Percentiles rank a stretch among this genome's conserved stretches.
These are phyloP conservation scores for Fusarium humuli DNA, from an alignment of 2,329 filamentous ascomycete genomes.

Conservation along the genomic window DNA sequence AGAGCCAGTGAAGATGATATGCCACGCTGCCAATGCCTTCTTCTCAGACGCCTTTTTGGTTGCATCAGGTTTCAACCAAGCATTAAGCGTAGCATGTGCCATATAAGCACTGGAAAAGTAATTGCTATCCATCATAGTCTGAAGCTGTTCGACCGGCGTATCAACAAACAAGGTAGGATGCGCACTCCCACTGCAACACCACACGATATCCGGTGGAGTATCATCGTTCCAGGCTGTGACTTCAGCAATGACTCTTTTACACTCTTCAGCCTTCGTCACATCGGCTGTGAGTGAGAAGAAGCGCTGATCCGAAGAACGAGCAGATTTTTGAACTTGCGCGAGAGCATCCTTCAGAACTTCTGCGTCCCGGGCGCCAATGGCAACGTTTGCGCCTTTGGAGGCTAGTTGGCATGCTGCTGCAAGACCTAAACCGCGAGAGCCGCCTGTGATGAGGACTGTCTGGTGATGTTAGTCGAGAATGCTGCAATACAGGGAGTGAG, in stretches of 20 bases:
- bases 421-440: slow-evolving; percentile 28
- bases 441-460: slow-evolving; percentile 33
- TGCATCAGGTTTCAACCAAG: slow-evolving; percentile 13
- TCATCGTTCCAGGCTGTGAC: slow-evolving; percentile 24
- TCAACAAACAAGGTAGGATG: slow-evolving; percentile 35
- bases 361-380: slow-evolving; percentile 19
- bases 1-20: slow-evolving; percentile 34
- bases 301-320: slow-evolving; percentile 14
- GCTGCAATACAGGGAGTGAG: fast-evolving
- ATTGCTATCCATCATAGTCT: slow-evolving; percentile 40
- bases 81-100: slow-evolving; percentile 32
- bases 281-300: slow-evolving; percentile 22
- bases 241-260: slow-evolving; percentile 18
- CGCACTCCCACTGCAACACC: slow-evolving; percentile 36
- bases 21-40: neutral
- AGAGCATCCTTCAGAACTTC: slow-evolving; percentile 16
- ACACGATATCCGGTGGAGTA: slow-evolving; percentile 13
- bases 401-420: slow-evolving; percentile 32
- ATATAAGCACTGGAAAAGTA: slow-evolving; percentile 38
- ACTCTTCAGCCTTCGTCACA: slow-evolving; percentile 23
- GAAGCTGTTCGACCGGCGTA: slow-evolving; percentile 30
- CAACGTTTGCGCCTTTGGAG: slow-evolving; percentile 21
- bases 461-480: neutral
- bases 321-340: slow-evolving; percentile 12
- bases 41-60: neutral